phyloP scores from a whole-genome alignment of 495 filamentous ascomycete species.

The Podospora conica region DNA sequence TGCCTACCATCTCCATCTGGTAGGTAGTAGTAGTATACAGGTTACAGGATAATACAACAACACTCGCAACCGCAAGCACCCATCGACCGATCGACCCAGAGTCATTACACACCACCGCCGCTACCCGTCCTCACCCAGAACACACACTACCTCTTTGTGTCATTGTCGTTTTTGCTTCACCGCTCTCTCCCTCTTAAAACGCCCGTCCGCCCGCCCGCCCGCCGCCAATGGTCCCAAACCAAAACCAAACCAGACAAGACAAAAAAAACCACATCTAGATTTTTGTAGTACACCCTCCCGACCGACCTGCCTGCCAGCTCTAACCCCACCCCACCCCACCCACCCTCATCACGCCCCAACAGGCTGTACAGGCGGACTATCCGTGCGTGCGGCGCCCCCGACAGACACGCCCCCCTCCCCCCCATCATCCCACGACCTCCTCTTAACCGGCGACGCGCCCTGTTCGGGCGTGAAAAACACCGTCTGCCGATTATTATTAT shows the following conservation, averaged over 20 bases:
- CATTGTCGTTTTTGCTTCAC: no score
- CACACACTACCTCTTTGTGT: neutral
- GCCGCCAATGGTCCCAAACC: neutral
- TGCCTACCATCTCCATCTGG: no score
- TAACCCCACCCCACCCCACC: neutral
- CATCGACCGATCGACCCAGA: neutral
- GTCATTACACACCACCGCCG: neutral
- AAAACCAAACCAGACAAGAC: neutral
- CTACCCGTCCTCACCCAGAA: neutral
- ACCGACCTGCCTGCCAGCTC: neutral
- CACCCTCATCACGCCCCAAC: conserved; percentile 30
- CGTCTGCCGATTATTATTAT: conserved; percentile 31
- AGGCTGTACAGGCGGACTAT: conserved; percentile 35
- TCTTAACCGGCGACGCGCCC: conserved; percentile 28
- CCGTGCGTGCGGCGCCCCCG: conserved; percentile 27
- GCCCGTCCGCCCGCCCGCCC: no score
- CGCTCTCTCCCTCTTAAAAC: neutral
- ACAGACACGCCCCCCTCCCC: conserved; percentile 10
- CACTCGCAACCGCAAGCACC: neutral
- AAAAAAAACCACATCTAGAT: neutral
- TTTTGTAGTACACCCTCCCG: neutral
- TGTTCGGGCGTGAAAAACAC: conserved; percentile 42
- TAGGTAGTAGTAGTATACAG: neutral
- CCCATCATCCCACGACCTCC: conserved; percentile 13
- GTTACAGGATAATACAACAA: neutral